Base-by-base conservation (phyloP, 352 stramenopile genomes). In the Plasmopara halstedii region DNA sequence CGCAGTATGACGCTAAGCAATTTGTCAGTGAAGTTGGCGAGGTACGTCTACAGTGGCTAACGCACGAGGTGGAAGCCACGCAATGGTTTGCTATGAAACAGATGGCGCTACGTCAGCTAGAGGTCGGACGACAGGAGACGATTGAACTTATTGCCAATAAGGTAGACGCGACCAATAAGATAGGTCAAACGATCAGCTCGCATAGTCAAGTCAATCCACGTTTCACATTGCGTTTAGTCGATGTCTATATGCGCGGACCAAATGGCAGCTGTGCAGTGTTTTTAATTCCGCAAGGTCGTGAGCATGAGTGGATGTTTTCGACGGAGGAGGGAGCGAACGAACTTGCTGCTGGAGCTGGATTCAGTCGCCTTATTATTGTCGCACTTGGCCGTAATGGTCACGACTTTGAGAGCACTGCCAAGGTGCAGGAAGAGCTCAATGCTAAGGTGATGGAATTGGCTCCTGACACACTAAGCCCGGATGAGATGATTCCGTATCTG, bases 221-320 rank as follows among this genome's bases (percentile, higher is more conserved):
- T 5, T 88, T 80, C 48, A 70, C 62, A 40, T 56, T 88, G 38
- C 72, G 72, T 14, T 50, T 86, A 2, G 68, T 85, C 23, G 73
- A 89, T 45, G 46, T 60, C n/a, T 58, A 67, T 25, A 19, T 53
- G 42, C 53, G 61, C n/a, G 69, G 68, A 43, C 54, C 61, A 26
- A 79, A 86, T 36, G 71, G 70, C 15, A 73, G 56, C 39, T 84
- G 73, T 35, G 71, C 63, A 5, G 73, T 89, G 33, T 86, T 90
- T 33, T 56, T 93, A 8, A 81, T 90, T 33, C 82, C 82, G 0
- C 76, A 90, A 45, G 82, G 82, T 32, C 72, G 70, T 19, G 82
- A 93, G 67, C 70, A 87, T 50, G 80, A 92, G 54, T 90, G 65
- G 67, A 73, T 86, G 57, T 93, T 93, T 39, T 63, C 72, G 17